Evolutionary conservation across 305 asterid genomes (phyloP), one percentile per base, ranked within the genome.

Genomic region (Andrographis paniculata): DNA sequence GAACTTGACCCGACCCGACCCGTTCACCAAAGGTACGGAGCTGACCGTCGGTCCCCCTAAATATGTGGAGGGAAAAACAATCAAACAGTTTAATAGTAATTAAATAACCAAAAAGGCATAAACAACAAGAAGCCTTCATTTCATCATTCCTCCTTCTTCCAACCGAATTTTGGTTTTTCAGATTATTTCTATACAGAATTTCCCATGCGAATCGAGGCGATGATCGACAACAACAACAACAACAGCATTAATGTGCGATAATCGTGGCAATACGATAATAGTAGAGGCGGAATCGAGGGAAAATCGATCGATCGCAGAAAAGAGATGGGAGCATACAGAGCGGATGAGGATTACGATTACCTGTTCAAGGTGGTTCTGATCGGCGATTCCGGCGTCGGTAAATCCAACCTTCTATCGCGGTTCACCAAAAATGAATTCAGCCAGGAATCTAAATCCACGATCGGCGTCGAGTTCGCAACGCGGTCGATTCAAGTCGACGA

Each of bases 271-370:
- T 37, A 13, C 8, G 13, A 31, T 31, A n/a, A n/a, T 14, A 31
- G 8, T 31, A 31, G 14, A 8, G 8, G 8, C 5, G 37, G 23
- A 16, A 23, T 31, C 37, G 13, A 10, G 14, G n/a, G n/a, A n/a
- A n/a, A n/a, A n/a, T 31, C 37, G 28, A 42, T n/a, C n/a, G 59
- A 54, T 33, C 18, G 15, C 27, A 36, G 37, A 5, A 20, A 24
- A 7, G 42, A 39, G 38, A 58, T 64, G 69, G 74, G 65, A 42
- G 66, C 84, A 45, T 76, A 72, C 48, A 72, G 83, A 49, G 75
- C 70, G 4, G 83, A 76, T 53, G 83, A 76, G 62, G 83, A 76
- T 69, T 76, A 76, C 41, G 84, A 76, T 58, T 72, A 72, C 52
- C 67, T 76, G 17, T 76, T 76, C 52, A 76, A 76, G 70, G 84